Conservation (phyloP, 148 eudicot genomes). For the Persicaria tinctoria region DNA sequence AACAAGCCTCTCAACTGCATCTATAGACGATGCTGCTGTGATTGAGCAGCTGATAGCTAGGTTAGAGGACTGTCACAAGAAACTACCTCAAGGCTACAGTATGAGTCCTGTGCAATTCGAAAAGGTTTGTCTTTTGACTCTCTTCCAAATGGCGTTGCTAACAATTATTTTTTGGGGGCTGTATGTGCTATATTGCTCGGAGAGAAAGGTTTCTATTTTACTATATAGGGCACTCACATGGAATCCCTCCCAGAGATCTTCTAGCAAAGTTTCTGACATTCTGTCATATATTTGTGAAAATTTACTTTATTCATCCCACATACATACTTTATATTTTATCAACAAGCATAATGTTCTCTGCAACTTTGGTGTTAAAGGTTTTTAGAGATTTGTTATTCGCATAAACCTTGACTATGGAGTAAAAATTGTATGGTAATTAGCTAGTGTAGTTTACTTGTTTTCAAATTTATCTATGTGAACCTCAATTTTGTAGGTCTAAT, state of each 20-base stretch:
- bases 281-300: background rate
- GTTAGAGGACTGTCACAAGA: constrained; percentile 20
- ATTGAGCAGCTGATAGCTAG: constrained; percentile 26
- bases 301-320: background rate
- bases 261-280: background rate
- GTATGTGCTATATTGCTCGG: background rate
- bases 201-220: background rate
- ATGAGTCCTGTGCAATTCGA: constrained; percentile 42
- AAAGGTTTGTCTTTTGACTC: constrained; percentile 21
- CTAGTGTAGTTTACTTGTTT: too few relatives aligned
- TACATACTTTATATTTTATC: background rate
- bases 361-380: background rate
- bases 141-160: background rate
- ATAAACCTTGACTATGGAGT: background rate
- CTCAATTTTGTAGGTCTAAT: background rate
- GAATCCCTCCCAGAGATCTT: background rate
- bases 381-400: too few relatives aligned
- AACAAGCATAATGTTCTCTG: background rate
- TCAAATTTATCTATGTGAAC: too few relatives aligned
- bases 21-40: constrained; percentile 33
- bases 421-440: too few relatives aligned
- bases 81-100: constrained; percentile 30
- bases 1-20: constrained; percentile 26
- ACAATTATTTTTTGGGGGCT: background rate
- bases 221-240: background rate